These are phyloP conservation scores for Cadophora luteo-olivacea DNA, from an alignment of 2,329 filamentous ascomycete genomes.

Conservation along the genomic window DNA sequence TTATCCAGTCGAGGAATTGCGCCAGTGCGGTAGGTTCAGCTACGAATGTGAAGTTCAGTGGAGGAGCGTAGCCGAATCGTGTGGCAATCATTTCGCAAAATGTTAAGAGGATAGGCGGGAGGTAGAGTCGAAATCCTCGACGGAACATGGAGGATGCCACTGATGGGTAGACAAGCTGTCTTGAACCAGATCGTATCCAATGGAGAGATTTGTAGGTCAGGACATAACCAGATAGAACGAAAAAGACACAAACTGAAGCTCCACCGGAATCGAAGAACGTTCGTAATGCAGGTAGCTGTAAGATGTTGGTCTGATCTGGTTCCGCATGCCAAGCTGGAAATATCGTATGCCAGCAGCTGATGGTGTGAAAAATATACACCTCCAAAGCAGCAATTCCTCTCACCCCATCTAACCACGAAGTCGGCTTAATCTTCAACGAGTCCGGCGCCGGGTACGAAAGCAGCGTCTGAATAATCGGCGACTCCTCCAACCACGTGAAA, in stretches of 20 bases:
- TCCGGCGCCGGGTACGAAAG: constrained; percentile 34
- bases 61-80: constrained; percentile 36
- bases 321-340: constrained; percentile 41
- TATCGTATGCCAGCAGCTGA: constrained; percentile 42
- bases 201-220: constrained; percentile 52
- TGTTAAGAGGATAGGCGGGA: constrained; percentile 51
- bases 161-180: constrained; percentile 46
- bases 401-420: constrained; percentile 55
- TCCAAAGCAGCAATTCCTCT: constrained; percentile 54
- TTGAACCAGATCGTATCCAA: constrained; percentile 46
- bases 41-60: constrained; percentile 47
- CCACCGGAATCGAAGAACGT: constrained; percentile 51
- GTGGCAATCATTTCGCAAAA: constrained; percentile 44
- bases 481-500: constrained; percentile 9
- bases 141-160: constrained; percentile 54
- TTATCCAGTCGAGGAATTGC: constrained; percentile 37
- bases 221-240: constrained; percentile 56
- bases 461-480: constrained; percentile 28
- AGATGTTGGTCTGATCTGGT: constrained; percentile 42
- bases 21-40: constrained; percentile 28
- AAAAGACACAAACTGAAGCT: constrained; percentile 56
- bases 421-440: constrained; percentile 41
- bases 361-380: constrained; percentile 54
- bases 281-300: constrained; percentile 53
- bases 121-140: constrained; percentile 52